Evolutionary conservation across 805 yeast species (phyloP).

Genomic region (Cyberlindnera samutprakarnensis): DNA sequence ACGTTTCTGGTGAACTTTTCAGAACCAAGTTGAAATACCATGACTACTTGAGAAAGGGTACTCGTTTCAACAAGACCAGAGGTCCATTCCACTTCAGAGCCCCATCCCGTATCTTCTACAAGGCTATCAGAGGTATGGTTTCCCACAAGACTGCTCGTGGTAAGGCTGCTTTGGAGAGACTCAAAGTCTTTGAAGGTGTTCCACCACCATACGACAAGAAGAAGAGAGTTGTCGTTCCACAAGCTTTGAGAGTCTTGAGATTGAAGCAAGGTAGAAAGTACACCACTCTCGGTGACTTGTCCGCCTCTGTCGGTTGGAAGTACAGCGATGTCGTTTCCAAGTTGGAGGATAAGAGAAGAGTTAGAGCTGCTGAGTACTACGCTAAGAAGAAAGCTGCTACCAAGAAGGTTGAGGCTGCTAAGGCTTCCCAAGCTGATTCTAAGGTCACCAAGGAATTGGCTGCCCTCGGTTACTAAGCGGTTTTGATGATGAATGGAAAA

Average conservation of each 20-base stretch:
- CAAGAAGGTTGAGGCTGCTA: slow-evolving; percentile 86
- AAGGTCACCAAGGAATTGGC: slow-evolving; percentile 92
- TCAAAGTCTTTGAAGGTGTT: slow-evolving; percentile 98
- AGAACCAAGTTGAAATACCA: slow-evolving; percentile 99
- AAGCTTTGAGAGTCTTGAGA: slow-evolving; percentile 98
- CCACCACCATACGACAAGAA: slow-evolving; percentile 99
- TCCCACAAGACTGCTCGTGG: slow-evolving; percentile 99
- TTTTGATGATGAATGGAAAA: background rate
- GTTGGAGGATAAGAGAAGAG: slow-evolving; percentile 99
- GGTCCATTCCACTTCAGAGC: slow-evolving; percentile 99
- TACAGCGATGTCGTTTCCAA: slow-evolving; percentile 97
- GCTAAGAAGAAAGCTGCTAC: slow-evolving; percentile 96
- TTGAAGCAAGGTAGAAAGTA: slow-evolving; percentile 99
- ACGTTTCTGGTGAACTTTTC: slow-evolving; percentile 99
- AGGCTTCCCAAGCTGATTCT: slow-evolving; percentile 80
- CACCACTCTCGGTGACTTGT: slow-evolving; percentile 96
- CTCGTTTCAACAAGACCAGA: slow-evolving; percentile 96
- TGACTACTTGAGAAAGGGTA: slow-evolving; percentile 99
- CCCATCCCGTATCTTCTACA: slow-evolving; percentile 99
- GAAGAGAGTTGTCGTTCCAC: slow-evolving; percentile 99
- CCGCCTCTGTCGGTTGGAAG: slow-evolving; percentile 98
- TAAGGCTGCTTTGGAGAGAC: slow-evolving; percentile 98
- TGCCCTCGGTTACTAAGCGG: slow-evolving; percentile 88
- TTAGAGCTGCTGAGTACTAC: slow-evolving; percentile 97
- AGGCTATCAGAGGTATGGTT: slow-evolving; percentile 99